Evolutionary conservation across 2,329 filamentous ascomycete species (phyloP), one percentile per base, ranked within the genome.

Genomic region (Mariannaea elegans): DNA sequence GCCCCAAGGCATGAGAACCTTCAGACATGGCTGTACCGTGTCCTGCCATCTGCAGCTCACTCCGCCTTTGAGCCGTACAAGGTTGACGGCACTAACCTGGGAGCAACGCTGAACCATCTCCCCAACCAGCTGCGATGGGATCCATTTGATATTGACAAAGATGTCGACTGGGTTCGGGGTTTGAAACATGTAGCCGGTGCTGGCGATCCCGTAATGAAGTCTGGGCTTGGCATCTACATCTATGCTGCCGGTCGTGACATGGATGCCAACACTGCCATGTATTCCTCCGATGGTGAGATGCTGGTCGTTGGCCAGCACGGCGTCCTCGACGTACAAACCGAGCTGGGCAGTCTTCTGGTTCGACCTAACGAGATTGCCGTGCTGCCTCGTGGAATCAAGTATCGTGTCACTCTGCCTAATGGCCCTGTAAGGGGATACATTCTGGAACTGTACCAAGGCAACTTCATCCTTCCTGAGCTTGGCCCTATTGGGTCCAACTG

Each of bases 91-190:
- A 34, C 56, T 0, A 41, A 57, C 3, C 47, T 68, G 1, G 63
- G 65, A 5, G 41, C 81, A 2, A 62, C 66, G 39, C 49, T 77
- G 4, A 71, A 73, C 58, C 73, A 71, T 60, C 72, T 76, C 5
- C 92, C 92, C 0, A 94, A 94, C 68, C 92, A 95, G 76, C 80
- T 95, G 14, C 86, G 92, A 63, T 96, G 92, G 92, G 88, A 92
- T 68, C 91, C 83, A 0, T 93, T 94, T 72, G 89, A 94, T 71
- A 80, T 93, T 52, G 87, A 92, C 62, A 82, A 90, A 71, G 52
- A 73, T 0, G 76, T 78, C 3, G 81, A 86, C 63, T 88, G 86
- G 55, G 79, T 87, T 29, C 76, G 77, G 3, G 82, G 82, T 1
- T 76, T 94, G 62, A 87, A 90, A 61, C 82, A 93, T 13, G 82